Evolutionary conservation across 1,139 yeast species (phyloP).

Genomic region (Hansenula sp.): DNA sequence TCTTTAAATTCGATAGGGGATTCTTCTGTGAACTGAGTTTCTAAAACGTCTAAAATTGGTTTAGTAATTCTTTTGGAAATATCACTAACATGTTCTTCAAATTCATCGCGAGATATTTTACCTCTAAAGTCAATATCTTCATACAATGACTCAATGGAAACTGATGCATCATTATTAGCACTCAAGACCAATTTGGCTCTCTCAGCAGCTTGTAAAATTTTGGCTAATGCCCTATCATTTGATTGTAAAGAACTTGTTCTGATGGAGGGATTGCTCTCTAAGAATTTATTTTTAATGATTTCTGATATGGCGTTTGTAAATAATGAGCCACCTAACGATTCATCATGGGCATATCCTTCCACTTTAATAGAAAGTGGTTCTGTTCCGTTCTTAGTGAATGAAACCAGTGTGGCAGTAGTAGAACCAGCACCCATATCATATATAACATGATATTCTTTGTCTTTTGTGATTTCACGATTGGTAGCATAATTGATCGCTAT

Average conservation of each 20-base stretch:
- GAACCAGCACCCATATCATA: constrained; percentile 95
- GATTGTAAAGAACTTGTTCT: constrained; percentile 36
- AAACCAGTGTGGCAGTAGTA: constrained; percentile 78
- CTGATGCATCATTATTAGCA: constrained; percentile 74
- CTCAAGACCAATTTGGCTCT: constrained; percentile 81
- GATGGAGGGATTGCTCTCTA: constrained; percentile 30
- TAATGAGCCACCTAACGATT: constrained; percentile 65
- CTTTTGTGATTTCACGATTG: constrained; percentile 34
- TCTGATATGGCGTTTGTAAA: constrained; percentile 65
- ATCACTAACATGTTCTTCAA: constrained; percentile 55
- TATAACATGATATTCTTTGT: constrained; percentile 60
- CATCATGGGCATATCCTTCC: constrained; percentile 68
- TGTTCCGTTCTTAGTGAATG: constrained; percentile 43
- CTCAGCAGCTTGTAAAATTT: constrained; percentile 79
- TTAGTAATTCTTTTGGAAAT: constrained; percentile 41
- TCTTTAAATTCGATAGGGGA: constrained; percentile 28
- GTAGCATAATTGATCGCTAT: constrained; percentile 74
- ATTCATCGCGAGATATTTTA: constrained; percentile 65
- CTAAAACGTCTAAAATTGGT: constrained; percentile 56
- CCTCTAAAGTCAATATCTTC: constrained; percentile 72
- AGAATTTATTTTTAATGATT: constrained; percentile 54
- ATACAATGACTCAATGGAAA: constrained; percentile 65
- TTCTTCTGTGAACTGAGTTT: constrained; percentile 27
- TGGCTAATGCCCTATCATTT: constrained; percentile 57
- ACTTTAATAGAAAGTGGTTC: constrained; percentile 46